phyloP scores from a whole-genome alignment of 116 monocot genomes.

The Dioscorea cayenensis region DNA sequence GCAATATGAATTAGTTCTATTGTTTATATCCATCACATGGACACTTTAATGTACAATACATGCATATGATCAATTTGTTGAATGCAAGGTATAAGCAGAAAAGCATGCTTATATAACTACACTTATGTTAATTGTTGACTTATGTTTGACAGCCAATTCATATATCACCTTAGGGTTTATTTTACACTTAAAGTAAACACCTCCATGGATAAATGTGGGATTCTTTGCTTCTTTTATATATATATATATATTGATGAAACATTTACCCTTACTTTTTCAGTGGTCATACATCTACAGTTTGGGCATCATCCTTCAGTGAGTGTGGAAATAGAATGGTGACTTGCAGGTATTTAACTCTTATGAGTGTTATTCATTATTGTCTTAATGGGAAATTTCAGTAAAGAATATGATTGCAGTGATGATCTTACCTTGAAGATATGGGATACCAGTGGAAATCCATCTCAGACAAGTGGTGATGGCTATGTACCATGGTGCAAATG shows the following conservation, averaged over 20 bases:
- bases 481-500: slow-evolving; percentile 41
- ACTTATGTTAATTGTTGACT: too few species aligned
- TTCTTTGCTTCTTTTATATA: background rate
- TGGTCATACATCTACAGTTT: slow-evolving; percentile 95
- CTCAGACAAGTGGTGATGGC: slow-evolving; percentile 25
- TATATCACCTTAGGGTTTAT: too few species aligned
- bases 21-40: too few species aligned
- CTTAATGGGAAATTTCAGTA: background rate
- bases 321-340: slow-evolving; percentile 86
- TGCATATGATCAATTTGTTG: too few species aligned
- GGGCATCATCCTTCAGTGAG: slow-evolving; percentile 71
- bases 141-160: too few species aligned
- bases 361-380: background rate
- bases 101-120: too few species aligned
- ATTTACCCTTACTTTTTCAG: slow-evolving; percentile 20
- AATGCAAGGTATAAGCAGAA: too few species aligned
- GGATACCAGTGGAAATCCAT: slow-evolving; percentile 45
- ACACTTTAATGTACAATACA: too few species aligned
- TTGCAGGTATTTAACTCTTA: slow-evolving; percentile 56
- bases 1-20: too few species aligned
- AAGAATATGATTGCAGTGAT: slow-evolving; percentile 54
- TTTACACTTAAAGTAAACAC: too few species aligned
- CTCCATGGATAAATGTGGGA: too few species aligned
- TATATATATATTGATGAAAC: slow-evolving; percentile 3
- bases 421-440: slow-evolving; percentile 93